Conservation (phyloP, 371 early-diverging fungal genomes). For the Mortierella sp. region DNA sequence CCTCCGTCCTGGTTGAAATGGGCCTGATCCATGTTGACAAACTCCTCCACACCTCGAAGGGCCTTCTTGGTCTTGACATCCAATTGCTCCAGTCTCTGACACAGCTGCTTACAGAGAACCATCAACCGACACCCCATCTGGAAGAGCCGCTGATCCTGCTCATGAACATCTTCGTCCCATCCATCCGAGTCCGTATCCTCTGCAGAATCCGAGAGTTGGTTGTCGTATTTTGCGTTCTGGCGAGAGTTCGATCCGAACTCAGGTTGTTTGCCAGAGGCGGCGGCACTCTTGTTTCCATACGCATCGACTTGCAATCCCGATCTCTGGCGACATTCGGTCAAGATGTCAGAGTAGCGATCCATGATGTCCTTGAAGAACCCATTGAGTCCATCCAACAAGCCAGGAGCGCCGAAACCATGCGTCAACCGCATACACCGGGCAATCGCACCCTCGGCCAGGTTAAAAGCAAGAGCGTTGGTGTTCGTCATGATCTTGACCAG, state of each 20-base stretch:
- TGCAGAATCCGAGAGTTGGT: constrained; percentile 34
- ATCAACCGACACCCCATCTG: constrained; percentile 74
- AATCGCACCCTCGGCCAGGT: constrained; percentile 62
- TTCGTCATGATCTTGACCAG: constrained; percentile 60
- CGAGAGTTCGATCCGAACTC: constrained; percentile 1
- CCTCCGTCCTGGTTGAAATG: not conserved
- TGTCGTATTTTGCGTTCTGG: constrained; percentile 16
- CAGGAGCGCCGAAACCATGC: constrained; percentile 72
- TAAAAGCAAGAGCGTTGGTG: constrained; percentile 62
- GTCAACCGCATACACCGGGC: constrained; percentile 73
- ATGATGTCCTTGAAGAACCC: constrained; percentile 64
- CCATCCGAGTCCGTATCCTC: constrained; percentile 60
- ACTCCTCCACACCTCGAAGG: constrained; percentile 56
- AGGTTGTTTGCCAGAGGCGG: not conserved
- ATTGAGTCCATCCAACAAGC: constrained; percentile 67
- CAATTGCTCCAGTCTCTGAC: constrained; percentile 59
- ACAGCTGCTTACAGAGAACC: constrained; percentile 65
- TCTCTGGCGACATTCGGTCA: constrained; percentile 50
- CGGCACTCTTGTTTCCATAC: not conserved
- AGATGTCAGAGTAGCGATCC: constrained; percentile 58
- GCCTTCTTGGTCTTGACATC: constrained; percentile 60
- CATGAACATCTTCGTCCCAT: constrained; percentile 57
- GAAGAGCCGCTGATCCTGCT: constrained; percentile 62
- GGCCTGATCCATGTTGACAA: constrained; percentile 50
- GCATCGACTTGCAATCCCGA: constrained; percentile 45